Evolutionary conservation across 2,329 filamentous ascomycete species (phyloP).

Genomic region (Knufia petricola): DNA sequence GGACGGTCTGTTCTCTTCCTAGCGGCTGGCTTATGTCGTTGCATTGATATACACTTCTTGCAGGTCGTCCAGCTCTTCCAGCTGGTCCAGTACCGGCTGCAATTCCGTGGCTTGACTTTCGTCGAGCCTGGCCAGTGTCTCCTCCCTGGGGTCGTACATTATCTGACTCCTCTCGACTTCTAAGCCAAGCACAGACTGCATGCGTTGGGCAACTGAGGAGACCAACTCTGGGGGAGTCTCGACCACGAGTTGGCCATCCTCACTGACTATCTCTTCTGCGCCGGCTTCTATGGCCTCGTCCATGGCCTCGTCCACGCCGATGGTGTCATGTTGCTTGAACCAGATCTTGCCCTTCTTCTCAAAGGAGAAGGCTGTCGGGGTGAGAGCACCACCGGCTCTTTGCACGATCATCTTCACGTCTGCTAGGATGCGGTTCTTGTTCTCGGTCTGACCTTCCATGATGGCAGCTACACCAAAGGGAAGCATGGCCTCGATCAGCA

Average conservation of each 20-base stretch:
- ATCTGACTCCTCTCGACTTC: conserved; percentile 68
- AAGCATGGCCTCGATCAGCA: conserved; percentile 38
- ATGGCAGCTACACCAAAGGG: conserved; percentile 40
- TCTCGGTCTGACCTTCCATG: conserved; percentile 78
- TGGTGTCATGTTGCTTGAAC: conserved; percentile 47
- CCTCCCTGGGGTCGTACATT: conserved; percentile 73
- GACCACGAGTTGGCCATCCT: conserved; percentile 62
- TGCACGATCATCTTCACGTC: conserved; percentile 66
- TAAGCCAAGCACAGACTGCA: conserved; percentile 56
- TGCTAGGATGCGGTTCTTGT: conserved; percentile 61
- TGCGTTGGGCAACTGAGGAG: conserved; percentile 51
- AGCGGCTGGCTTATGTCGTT: background rate
- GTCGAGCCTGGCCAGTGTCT: conserved; percentile 59
- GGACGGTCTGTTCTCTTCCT: too few species aligned
- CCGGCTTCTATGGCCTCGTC: conserved; percentile 79
- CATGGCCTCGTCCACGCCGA: conserved; percentile 60
- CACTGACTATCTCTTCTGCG: conserved; percentile 46
- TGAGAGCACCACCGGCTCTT: conserved; percentile 57
- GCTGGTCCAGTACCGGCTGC: conserved; percentile 43
- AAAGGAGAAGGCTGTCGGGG: conserved; percentile 77
- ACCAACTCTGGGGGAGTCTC: conserved; percentile 60
- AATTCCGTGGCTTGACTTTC: conserved; percentile 49
- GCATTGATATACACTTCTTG: conserved; percentile 71
- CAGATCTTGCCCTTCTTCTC: conserved; percentile 65
- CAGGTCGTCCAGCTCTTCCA: conserved; percentile 60